phyloP scores from a whole-genome alignment of 1,284 basidiomycete species.

The Pholiota adiposa region DNA sequence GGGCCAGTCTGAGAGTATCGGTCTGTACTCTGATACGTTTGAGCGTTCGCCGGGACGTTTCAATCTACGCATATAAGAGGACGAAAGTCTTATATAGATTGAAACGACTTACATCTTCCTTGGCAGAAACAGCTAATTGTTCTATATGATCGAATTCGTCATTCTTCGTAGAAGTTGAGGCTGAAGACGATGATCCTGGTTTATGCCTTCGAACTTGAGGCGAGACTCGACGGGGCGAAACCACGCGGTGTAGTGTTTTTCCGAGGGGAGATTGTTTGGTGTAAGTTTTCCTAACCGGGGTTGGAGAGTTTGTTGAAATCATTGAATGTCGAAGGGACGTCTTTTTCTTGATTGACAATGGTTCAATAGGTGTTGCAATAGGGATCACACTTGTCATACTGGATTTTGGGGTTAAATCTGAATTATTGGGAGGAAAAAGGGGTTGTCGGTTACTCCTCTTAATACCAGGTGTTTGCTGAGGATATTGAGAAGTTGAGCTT shows the following conservation, averaged over 20 bases:
- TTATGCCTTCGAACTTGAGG: constrained; percentile 49
- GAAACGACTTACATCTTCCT: constrained; percentile 62
- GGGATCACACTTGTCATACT: constrained; percentile 29
- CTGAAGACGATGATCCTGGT: constrained; percentile 24
- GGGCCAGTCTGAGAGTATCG: constrained; percentile 40
- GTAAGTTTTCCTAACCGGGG: constrained; percentile 45
- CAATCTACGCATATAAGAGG: constrained; percentile 49
- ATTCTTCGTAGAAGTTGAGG: constrained; percentile 26
- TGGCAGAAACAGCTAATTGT: constrained; percentile 56
- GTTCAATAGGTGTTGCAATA: constrained; percentile 53
- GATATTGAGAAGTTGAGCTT: constrained; percentile 29
- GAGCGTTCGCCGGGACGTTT: constrained; percentile 64
- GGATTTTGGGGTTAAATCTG: constrained; percentile 52
- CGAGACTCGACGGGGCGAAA: constrained; percentile 58
- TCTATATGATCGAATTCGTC: constrained; percentile 50
- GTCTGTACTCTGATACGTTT: constrained; percentile 73
- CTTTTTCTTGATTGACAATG: constrained; percentile 83
- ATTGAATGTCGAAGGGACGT: constrained; percentile 52
- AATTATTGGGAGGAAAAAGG: constrained; percentile 55
- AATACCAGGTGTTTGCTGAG: constrained; percentile 45
- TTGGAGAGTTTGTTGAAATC: constrained; percentile 40
- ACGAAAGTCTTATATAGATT: constrained; percentile 8
- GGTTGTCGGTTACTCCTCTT: constrained; percentile 72
- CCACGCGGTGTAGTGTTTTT: constrained; percentile 44
- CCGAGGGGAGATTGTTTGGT: constrained; percentile 53